phyloP scores from a whole-genome alignment of 148 eudicot species.

The Fagopyrum homotropicum region DNA sequence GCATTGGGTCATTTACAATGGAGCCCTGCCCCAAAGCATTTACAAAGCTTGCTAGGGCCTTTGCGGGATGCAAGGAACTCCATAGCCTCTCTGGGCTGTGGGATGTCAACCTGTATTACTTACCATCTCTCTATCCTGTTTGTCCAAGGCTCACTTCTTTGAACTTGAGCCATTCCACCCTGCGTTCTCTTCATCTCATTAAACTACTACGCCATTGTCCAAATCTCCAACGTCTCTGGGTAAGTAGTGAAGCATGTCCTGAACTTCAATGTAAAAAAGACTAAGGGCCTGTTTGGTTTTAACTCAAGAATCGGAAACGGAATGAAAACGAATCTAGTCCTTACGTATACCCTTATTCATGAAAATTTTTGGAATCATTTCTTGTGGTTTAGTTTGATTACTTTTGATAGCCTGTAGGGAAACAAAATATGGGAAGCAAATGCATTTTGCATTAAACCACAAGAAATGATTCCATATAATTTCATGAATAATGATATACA shows the following conservation, averaged over 20 bases:
- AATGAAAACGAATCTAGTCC: too few species aligned
- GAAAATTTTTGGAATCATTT: too few species aligned
- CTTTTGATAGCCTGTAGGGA: too few species aligned
- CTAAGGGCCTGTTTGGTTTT: too few species aligned
- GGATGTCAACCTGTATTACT: constrained; percentile 35
- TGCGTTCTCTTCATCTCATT: constrained; percentile 46
- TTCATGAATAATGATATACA: too few species aligned
- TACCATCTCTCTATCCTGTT: constrained; percentile 60
- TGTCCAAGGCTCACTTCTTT: constrained; percentile 53
- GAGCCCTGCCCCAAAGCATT: constrained; percentile 54
- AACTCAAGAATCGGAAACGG: too few species aligned
- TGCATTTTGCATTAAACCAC: too few species aligned
- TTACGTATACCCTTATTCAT: too few species aligned
- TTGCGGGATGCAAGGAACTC: constrained; percentile 48
- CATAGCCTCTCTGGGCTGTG: constrained; percentile 70
- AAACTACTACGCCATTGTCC: constrained; percentile 63
- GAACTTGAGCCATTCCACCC: constrained; percentile 76
- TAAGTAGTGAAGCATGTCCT: constrained; percentile 1
- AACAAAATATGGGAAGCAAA: too few species aligned
- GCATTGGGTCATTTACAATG: constrained; percentile 54
- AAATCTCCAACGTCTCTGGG: constrained; percentile 69
- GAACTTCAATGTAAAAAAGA: too few species aligned
- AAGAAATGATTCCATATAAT: too few species aligned
- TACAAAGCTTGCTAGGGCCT: constrained; percentile 28
- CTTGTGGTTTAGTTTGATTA: too few species aligned